Conservation (phyloP, 2,329 filamentous ascomycete species). For the Colletotrichum orbiculare region DNA sequence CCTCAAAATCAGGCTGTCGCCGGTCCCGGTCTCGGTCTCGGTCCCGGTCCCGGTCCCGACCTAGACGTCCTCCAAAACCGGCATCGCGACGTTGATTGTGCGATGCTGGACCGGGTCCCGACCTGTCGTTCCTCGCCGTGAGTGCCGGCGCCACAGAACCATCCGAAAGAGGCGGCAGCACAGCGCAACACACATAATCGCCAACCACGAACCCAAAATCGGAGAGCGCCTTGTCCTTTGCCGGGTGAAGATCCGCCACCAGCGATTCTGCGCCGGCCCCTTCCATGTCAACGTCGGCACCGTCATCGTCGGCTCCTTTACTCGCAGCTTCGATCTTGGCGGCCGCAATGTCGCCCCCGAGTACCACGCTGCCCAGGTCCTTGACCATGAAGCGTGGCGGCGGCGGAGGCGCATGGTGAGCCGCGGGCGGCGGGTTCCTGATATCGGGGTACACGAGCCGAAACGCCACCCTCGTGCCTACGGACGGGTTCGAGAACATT, state of each 20-base stretch:
- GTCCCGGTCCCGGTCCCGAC: conserved; percentile 39
- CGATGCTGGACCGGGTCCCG: conserved; percentile 33
- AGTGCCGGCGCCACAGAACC: conserved; percentile 77
- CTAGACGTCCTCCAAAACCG: conserved; percentile 44
- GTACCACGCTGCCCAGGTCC: conserved; percentile 84
- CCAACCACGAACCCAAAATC: conserved; percentile 88
- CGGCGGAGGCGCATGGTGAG: conserved; percentile 50
- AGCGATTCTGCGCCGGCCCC: conserved; percentile 3
- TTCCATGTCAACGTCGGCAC: conserved; percentile 38
- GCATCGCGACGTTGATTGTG: conserved; percentile 31
- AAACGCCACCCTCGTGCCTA: conserved; percentile 88
- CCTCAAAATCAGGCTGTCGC: conserved; percentile 50
- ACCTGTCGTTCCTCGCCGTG: conserved; percentile 57
- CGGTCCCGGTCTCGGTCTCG: conserved; percentile 50
- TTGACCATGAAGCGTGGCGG: conserved; percentile 75
- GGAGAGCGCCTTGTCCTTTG: conserved; percentile 73
- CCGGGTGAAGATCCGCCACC: conserved; percentile 9
- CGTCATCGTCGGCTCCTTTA: conserved; percentile 45
- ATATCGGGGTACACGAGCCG: conserved; percentile 87
- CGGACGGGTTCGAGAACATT: conserved; percentile 77
- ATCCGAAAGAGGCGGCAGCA: conserved; percentile 79
- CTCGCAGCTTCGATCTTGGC: conserved; percentile 55
- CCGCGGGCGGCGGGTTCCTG: conserved; percentile 41
- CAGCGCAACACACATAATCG: conserved; percentile 86
- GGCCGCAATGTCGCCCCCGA: conserved; percentile 60